These are phyloP conservation scores for Dalbergia cochinchinensis DNA, from an alignment of 306 rosid species.

Conservation along the genomic window DNA sequence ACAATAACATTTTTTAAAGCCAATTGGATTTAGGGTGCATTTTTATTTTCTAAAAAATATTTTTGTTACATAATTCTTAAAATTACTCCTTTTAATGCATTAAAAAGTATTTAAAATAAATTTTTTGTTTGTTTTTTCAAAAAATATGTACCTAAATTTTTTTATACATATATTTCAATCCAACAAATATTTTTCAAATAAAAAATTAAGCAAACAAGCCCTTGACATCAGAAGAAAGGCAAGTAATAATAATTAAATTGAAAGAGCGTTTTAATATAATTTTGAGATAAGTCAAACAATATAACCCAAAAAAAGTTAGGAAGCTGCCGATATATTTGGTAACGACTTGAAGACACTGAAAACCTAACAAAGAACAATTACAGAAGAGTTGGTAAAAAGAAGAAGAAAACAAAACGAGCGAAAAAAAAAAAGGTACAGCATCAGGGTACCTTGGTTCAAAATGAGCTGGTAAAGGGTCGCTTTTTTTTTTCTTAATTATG, in stretches of 20 bases:
- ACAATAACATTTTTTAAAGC: too few species aligned
- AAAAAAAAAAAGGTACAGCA: not conserved
- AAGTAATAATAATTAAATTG: too few species aligned
- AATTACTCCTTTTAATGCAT: not conserved
- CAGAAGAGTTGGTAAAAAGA: slow-evolving; percentile 1
- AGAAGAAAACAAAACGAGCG: not conserved
- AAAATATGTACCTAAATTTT: too few species aligned
- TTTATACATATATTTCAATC: too few species aligned
- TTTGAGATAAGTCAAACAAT: not conserved
- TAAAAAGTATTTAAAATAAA: not conserved
- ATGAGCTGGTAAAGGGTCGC: not conserved
- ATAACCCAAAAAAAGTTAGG: not conserved
- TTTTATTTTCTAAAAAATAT: not conserved
- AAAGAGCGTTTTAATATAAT: not conserved
- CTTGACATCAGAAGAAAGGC: too few species aligned
- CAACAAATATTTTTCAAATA: too few species aligned
- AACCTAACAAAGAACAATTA: slow-evolving; percentile 4
- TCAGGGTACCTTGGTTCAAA: not conserved
- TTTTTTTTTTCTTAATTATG: too few species aligned
- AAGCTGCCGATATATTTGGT: not conserved
- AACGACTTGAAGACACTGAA: slow-evolving; percentile 1
- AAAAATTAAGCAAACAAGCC: too few species aligned
- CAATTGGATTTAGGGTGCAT: not conserved
- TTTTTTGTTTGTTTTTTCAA: too few species aligned
- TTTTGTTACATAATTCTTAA: not conserved